Base-by-base conservation (phyloP, 495 filamentous ascomycete genomes). In the Penicillium desertorum region DNA sequence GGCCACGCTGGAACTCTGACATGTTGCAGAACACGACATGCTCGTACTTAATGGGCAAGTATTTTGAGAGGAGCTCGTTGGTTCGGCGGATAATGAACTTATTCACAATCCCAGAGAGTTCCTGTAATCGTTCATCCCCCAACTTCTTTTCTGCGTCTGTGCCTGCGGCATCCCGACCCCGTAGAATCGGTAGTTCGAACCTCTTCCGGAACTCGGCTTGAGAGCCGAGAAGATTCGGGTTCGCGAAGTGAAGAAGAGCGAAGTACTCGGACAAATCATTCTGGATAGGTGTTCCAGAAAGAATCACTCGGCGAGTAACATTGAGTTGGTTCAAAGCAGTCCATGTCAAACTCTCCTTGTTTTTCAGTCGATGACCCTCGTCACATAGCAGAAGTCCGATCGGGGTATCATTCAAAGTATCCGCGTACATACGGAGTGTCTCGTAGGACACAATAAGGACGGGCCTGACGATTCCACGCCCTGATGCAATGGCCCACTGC, bases 391-490 rank as follows among this genome's bases (percentile, higher is more conserved):
- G 86, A 10, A 99, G 76, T 6, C 94, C 94, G 62, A 99, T 98
- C 2, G 86, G 87, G 2, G 88, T 89, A 54, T 91, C 85, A 50
- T 85, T 89, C 42, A 99, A 81, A 61, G 93, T 87, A n/a, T 91
- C 89, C 8, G 90, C 87, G 59, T 99, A 92, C 50, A 98, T 76
- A 20, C 94, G 87, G 5, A 99, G 80, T 1, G 95, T 98, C 67
- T 99, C 94, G 66, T 99, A 99, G 1, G 94, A 98, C 48, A 99
- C 92, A 49, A 99, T 99, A n/a, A 99, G 87, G n/a, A 97, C 91
- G 5, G 95, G 94, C 30, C 94, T 81, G 20, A 91, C 92, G 20
- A 99, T 85, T n/a, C 91, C 81, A 41, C 94, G 88, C 5, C 94
- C 94, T 41, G 81, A 90, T 11, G 95, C 83, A 62, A 96, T 90